Base-by-base conservation (phyloP, 768 basidiomycete species). In the Candolleomyces eurysporus region DNA sequence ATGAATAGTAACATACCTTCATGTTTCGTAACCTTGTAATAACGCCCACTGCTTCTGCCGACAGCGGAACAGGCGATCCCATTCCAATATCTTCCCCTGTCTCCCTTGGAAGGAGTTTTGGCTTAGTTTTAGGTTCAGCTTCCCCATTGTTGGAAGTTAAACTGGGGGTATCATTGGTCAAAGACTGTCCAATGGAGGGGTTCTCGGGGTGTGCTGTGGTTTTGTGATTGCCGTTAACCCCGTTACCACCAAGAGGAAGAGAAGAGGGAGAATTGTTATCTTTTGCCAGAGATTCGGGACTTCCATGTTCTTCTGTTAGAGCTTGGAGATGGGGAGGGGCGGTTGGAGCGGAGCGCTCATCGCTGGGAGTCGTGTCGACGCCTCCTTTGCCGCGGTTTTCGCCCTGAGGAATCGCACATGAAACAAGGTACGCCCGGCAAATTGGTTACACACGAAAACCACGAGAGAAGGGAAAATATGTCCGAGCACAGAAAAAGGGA, bases 71-170 rank as follows among this genome's bases (percentile, higher is more conserved):
- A 13, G 92, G 92, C 1, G 92, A 93, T 2, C 90, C 88, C 87
- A 92, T 89, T 5, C 92, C 92, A 59, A 93, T 92, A 69, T 93
- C 92, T 60, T 89, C 83, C 1, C 92, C 92, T 0, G 91, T 92
- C 76, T 94, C 92, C 51, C 92, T 84, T 0, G 92, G 92, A 36
- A 94, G 79, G 7, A 85, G 76, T 65, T 84, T 87, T 10, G 63
- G 52, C 21, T 39, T 51, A 14, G 55, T 59, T 36, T 61, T 62
- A n/a, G 55, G 52, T 46, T 53, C 56, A 30, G 60, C 64, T 7
- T 62, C 43, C 16, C 61, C 61, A 21, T 63, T 62, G 40, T 62
- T n/a, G 26, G 26, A 26, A 26, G 40, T 13, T 51, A 21, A 30
- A 13, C 21, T 30, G 49, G n/a, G 19, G 32, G 49, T 51, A 31